phyloP scores from a whole-genome alignment of 2,329 filamentous ascomycete species.

The Xylaria sp. region DNA sequence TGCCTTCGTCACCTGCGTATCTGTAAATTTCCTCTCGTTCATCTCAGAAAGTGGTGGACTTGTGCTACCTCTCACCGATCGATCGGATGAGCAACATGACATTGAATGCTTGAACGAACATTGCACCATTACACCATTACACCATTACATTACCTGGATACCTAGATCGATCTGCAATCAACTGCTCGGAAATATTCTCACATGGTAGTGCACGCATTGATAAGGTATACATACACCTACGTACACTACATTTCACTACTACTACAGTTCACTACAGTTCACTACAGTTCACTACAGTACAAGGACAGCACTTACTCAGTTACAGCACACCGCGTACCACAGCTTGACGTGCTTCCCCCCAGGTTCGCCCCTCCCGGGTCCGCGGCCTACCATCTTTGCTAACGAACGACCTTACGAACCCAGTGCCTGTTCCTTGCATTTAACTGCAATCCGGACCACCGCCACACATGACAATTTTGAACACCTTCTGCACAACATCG shows the following conservation, averaged over 20 bases:
- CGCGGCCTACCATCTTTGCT: background rate
- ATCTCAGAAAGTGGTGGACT: background rate
- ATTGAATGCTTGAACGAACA: background rate
- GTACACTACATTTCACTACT: background rate
- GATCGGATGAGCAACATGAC: background rate
- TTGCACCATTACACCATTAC: too few species aligned
- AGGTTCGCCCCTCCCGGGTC: constrained; percentile 12
- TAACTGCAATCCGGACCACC: constrained; percentile 28
- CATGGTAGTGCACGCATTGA: background rate
- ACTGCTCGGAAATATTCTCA: constrained; percentile 5
- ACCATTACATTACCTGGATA: background rate
- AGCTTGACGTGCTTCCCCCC: constrained; percentile 8
- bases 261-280: background rate
- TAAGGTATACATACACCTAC: background rate
- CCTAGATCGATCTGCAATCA: background rate
- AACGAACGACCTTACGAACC: constrained; percentile 5
- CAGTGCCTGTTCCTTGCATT: constrained; percentile 33
- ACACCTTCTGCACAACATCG: constrained; percentile 30
- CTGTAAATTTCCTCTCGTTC: constrained; percentile 1
- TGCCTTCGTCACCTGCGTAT: background rate
- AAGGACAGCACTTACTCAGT: constrained; percentile 1
- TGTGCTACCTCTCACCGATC: background rate
- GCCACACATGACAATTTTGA: constrained; percentile 26
- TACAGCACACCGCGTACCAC: background rate
- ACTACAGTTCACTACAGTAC: background rate